Base-by-base conservation (phyloP, 164 flowering plant genomes). In the Liriodendron chinense region DNA sequence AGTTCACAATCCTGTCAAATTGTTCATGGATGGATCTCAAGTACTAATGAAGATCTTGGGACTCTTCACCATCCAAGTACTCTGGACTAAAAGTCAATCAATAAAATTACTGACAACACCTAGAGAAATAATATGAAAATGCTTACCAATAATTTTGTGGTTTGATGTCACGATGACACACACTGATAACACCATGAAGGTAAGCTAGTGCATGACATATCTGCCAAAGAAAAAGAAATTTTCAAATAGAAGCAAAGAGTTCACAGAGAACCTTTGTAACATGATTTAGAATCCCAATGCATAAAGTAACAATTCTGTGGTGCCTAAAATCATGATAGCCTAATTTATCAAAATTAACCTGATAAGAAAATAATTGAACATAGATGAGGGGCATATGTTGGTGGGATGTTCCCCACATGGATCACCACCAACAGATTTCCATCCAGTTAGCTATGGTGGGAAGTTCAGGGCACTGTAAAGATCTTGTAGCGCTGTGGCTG, bases 121-220 rank as follows among this genome's bases (percentile, higher is more conserved):
- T 5, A 34, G 43, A 34, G 43, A 34, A 34, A 34, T 34, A 34
- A 5, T 34, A 34, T 34, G 6, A 34, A 34, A 34, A 34, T 34
- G 43, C 43, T 34, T 34, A 34, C 43, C 43, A 2, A 0, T 34
- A 34, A 34, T 96, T 96, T 73, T 96, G 99, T 3, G 99, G 99
- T 83, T 96, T 96, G 61, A 96, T 96, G 78, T 96, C 99, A 72
- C 99, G 98, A 79, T 94, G 99, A 69, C 98, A 92, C 34, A 92
- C 94, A 68, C 97, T 97, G 77, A 93, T 83, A 43, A 92, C 97
- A 79, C 81, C 83, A 81, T 93, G 98, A 48, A 92, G 77, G 76
- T 94, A 93, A 81, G 93, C 92, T 67, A 94, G 88, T 0, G 93
- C 90, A 43, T 97, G 95, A 47, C 90, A 96, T 23, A 96, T 96